phyloP scores from a whole-genome alignment of 2,329 filamentous ascomycete species.

The Emmonsia crescens region DNA sequence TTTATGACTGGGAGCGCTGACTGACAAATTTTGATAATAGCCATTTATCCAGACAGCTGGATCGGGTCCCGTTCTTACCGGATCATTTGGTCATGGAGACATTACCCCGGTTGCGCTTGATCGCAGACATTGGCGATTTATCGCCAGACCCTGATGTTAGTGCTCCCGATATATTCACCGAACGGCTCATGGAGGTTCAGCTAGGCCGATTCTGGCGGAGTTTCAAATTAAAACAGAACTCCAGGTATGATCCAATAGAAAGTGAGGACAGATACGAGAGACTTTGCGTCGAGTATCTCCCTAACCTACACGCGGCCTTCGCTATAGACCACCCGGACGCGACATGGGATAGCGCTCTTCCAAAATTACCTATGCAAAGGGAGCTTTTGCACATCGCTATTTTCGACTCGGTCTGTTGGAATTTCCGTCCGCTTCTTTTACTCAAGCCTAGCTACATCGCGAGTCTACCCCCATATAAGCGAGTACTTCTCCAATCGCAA shows the following conservation, averaged over 20 bases:
- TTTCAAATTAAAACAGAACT: background rate
- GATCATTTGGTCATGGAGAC: background rate
- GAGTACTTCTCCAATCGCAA: background rate
- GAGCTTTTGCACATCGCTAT: constrained; percentile 1
- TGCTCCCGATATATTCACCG: background rate
- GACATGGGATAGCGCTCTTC: background rate
- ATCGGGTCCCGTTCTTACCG: background rate
- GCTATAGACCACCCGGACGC: background rate
- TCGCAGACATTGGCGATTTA: background rate
- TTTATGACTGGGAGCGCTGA: too few relatives aligned
- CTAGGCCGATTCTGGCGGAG: background rate
- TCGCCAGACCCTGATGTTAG: background rate
- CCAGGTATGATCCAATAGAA: background rate
- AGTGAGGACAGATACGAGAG: constrained; percentile 2
- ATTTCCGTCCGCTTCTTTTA: background rate
- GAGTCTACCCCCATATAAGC: constrained; percentile 1
- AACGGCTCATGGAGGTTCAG: background rate
- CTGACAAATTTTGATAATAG: background rate
- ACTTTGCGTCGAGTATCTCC: background rate
- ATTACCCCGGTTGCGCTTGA: background rate
- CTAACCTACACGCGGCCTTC: background rate
- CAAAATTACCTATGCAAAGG: constrained; percentile 3
- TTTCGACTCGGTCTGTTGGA: constrained; percentile 3
- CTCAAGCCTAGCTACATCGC: background rate
- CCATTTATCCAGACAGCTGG: background rate